Evolutionary conservation across 331 rosid genomes (phyloP).

Genomic region (Pyracantha coccinea): DNA sequence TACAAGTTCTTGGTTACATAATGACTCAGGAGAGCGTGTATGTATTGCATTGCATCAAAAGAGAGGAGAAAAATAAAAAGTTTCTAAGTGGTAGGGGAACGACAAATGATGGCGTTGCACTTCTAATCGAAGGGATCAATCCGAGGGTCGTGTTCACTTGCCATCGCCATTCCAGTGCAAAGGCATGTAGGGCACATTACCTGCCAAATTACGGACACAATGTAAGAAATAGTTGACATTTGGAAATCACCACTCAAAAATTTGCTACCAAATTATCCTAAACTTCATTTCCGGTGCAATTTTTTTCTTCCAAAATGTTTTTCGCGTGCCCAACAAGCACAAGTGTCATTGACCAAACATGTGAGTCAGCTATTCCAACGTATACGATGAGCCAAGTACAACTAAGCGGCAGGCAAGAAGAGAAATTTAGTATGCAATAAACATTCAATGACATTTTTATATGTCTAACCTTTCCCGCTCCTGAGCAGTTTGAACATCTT

Average conservation of each 20-base stretch:
- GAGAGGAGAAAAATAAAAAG: not conserved
- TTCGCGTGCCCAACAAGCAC: no score
- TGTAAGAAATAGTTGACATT: not conserved
- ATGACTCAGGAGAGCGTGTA: not conserved
- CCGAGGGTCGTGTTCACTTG: constrained; percentile 96
- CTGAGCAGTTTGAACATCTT: constrained; percentile 94
- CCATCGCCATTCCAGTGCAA: constrained; percentile 99
- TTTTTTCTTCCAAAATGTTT: no score
- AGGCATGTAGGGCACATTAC: constrained; percentile 99
- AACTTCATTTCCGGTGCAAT: not conserved
- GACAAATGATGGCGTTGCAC: not conserved
- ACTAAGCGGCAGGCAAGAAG: not conserved
- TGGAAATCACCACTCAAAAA: not conserved
- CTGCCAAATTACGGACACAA: constrained; percentile 31
- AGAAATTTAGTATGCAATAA: not conserved
- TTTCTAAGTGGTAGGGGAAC: not conserved
- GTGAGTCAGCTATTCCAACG: not conserved
- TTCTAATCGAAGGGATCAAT: constrained; percentile 86
- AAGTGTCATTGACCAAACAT: not conserved
- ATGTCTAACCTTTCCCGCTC: constrained; percentile 84
- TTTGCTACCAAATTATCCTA: not conserved
- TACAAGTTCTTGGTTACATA: not conserved
- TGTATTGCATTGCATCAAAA: not conserved
- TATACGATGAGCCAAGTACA: not conserved
- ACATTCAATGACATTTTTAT: not conserved